A percentile compares a stretch with the other conserved stretches of the same genome.
phyloP scores from a whole-genome alignment of 768 basidiomycete genomes.

The Aureoboletus auriporus region DNA sequence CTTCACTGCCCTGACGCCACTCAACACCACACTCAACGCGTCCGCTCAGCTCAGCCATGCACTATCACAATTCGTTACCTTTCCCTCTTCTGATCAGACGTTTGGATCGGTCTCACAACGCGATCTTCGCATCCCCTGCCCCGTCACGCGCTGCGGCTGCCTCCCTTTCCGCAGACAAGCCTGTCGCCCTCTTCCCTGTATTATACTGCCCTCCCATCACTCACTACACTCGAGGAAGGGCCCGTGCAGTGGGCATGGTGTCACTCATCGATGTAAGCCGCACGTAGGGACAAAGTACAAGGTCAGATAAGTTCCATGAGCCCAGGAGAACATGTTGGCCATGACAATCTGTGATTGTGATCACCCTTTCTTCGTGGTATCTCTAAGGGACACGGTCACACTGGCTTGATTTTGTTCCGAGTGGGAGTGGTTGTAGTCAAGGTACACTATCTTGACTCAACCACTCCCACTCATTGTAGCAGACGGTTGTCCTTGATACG shows the following conservation, averaged over 20 bases:
- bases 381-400: conserved; percentile 11
- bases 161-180: conserved; percentile 18
- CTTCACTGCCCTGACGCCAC: conserved; percentile 23
- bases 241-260: too few relatives aligned
- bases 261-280: conserved; percentile 3
- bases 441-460: conserved; percentile 17
- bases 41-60: conserved; percentile 53
- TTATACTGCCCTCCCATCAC: conserved; percentile 25
- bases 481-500: conserved; percentile 18
- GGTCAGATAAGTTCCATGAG: conserved; percentile 12
- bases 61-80: conserved; percentile 40
- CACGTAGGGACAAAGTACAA: conserved; percentile 18
- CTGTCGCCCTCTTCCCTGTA: conserved; percentile 24
- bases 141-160: conserved; percentile 19
- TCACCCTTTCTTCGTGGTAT: conserved; percentile 8
- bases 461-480: conserved; percentile 17
- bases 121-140: conserved; percentile 29
- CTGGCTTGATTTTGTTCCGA: conserved; percentile 17
- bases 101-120: conserved; percentile 62
- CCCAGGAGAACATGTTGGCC: conserved; percentile 22
- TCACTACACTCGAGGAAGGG: conserved; percentile 52
- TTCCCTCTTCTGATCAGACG: conserved; percentile 50
- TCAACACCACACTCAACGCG: conserved; percentile 50
- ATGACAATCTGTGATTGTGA: conserved; percentile 21
- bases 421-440: conserved; percentile 24